Conservation (phyloP, 305 asterid species). For the Fraxinus nigra region DNA sequence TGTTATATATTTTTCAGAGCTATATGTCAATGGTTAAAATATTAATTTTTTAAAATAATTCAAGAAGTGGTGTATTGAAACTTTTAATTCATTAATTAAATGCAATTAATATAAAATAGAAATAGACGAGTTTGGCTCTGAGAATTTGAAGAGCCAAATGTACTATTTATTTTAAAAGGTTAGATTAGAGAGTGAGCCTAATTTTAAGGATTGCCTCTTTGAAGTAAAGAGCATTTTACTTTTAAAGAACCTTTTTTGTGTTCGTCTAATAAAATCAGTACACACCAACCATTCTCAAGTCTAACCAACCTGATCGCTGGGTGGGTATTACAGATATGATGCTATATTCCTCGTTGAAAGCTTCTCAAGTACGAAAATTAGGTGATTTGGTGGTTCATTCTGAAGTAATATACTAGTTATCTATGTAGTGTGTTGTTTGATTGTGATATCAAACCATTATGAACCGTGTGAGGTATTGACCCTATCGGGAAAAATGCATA, state of each 20-base stretch:
- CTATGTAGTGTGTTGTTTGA: neutral
- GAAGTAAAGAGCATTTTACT: neutral
- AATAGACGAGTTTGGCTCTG: neutral
- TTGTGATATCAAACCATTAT: neutral
- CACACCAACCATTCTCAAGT: neutral
- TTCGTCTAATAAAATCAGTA: neutral
- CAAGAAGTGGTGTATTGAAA: neutral
- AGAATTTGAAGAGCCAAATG: neutral
- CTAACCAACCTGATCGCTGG: neutral
- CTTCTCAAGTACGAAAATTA: neutral
- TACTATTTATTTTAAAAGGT: neutral
- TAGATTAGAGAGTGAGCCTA: neutral
- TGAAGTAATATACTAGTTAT: neutral
- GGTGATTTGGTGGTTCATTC: neutral
- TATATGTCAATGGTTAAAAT: neutral
- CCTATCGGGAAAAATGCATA: neutral
- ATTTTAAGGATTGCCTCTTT: neutral
- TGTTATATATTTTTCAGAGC: neutral
- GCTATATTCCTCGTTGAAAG: neutral
- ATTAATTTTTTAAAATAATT: neutral
- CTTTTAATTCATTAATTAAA: neutral
- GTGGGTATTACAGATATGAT: neutral
- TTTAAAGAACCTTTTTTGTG: neutral
- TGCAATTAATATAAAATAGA: neutral
- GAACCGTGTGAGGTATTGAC: neutral